These are phyloP conservation scores for Candida pini DNA, from an alignment of 805 yeast genomes.

Conservation along the genomic window DNA sequence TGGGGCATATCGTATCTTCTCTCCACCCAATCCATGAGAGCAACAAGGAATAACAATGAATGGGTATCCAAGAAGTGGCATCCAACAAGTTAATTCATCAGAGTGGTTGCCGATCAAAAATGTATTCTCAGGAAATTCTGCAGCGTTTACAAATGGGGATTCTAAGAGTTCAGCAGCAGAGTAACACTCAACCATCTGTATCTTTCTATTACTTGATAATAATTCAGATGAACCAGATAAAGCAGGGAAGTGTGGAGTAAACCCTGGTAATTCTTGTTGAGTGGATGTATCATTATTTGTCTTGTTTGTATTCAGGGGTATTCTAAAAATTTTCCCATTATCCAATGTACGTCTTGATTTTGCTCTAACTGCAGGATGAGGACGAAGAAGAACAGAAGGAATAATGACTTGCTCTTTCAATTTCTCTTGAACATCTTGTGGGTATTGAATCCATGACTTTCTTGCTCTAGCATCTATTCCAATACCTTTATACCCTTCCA, in stretches of 20 bases:
- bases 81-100: slow-evolving; percentile 94
- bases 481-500: slow-evolving; percentile 76
- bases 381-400: slow-evolving; percentile 68
- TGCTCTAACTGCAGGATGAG: slow-evolving; percentile 56
- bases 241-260: too few relatives aligned
- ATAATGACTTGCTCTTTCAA: slow-evolving; percentile 74
- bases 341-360: slow-evolving; percentile 50
- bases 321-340: slow-evolving; percentile 57
- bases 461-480: slow-evolving; percentile 90
- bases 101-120: slow-evolving; percentile 93
- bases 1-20: slow-evolving; percentile 58
- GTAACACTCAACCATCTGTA: slow-evolving; percentile 49
- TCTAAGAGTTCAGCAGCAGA: slow-evolving; percentile 47
- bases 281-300: too few relatives aligned
- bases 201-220: too few relatives aligned
- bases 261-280: too few relatives aligned
- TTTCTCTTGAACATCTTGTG: slow-evolving; percentile 50
- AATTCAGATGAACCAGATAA: too few relatives aligned
- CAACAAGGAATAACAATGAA: slow-evolving; percentile 94
- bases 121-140: slow-evolving; percentile 63
- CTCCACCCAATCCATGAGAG: slow-evolving; percentile 81
- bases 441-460: slow-evolving; percentile 80
- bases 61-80: slow-evolving; percentile 81
- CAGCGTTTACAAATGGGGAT: slow-evolving; percentile 52
- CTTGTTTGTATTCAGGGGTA: slow-evolving; percentile 35